Evolutionary conservation across 257 asterid genomes (phyloP), one percentile per base, ranked within the genome.

Genomic region (Solanum habrochaites): DNA sequence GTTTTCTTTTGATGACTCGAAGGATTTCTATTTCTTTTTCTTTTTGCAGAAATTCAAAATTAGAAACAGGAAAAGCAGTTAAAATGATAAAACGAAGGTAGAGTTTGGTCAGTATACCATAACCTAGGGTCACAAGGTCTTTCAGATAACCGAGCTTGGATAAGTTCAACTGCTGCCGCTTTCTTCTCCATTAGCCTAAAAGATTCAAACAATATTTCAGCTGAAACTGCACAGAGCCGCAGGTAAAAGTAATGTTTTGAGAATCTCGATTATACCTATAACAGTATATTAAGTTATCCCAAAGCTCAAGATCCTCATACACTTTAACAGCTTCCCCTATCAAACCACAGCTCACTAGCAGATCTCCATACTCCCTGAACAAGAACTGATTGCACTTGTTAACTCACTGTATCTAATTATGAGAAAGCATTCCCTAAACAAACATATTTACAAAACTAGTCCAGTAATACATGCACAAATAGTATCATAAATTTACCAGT

Each of bases 151-250:
- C 93, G 91, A 77, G 87, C 88, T 85, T 91, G 93, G 72, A 95
- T 95, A 86, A 97, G 99, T 47, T 95, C 98, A 75, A 96, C 96
- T 14, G 98, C 98, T 52, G 98, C 99, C 80, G 99, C 91, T 93
- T 94, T 97, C 91, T 95, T 97, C 88, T 95, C 98, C 95, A 95
- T 88, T 88, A 94, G 70, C 42, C 89, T 89, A 73, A 85, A 58
- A 71, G 88, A 88, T 32, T 67, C 83, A 85, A 35, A 32, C 11
- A 60, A 35, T 71, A 78, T 85, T 71, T 70, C 72, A 72, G 87
- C 64, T 49, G 39, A 78, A 56, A 71, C 83, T 43, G 81, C 87
- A 60, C 40, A 58, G 69, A 49, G 32, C 58, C 58, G 29, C 83
- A 72, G 37, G 27, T 8, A 56, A 32, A 58, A 73, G 58, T 32